A percentile compares a stretch with the other conserved stretches of the same genome.
phyloP scores from a whole-genome alignment of 148 eudicot species.

The Chenopodium album region DNA sequence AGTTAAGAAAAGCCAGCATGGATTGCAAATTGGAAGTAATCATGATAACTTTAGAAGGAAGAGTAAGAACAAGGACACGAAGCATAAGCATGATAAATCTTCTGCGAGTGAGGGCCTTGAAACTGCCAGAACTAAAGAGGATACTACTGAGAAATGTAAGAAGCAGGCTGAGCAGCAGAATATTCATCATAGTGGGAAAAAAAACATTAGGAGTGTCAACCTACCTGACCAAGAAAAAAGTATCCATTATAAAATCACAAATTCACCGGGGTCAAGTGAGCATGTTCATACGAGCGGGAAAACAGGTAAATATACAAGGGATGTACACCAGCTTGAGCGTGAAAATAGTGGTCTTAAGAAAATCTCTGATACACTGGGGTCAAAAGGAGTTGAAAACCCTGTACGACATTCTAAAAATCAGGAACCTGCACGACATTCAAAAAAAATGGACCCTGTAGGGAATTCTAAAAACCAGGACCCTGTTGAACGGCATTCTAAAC shows the following conservation, averaged over 20 bases:
- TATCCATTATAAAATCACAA: constrained; percentile 20
- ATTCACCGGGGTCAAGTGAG: constrained; percentile 26
- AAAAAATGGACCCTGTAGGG: constrained; percentile 21
- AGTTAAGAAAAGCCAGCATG: constrained; percentile 32
- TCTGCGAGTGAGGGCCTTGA: constrained; percentile 15
- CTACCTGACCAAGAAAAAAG: constrained; percentile 21
- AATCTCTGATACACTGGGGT: constrained; percentile 22
- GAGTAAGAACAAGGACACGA: constrained; percentile 31
- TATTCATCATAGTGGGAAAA: constrained; percentile 22
- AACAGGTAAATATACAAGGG: constrained; percentile 22
- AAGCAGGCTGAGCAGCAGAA: constrained; percentile 30
- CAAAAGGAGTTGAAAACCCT: constrained; percentile 20
- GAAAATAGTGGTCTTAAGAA: constrained; percentile 20
- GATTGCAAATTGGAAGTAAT: constrained; percentile 27
- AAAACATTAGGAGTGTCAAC: constrained; percentile 21
- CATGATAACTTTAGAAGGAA: constrained; percentile 34
- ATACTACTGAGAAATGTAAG: constrained; percentile 18
- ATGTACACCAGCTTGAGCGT: constrained; percentile 24
- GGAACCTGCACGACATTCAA: constrained; percentile 16
- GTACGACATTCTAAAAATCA: constrained; percentile 26
- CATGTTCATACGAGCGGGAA: constrained; percentile 21
- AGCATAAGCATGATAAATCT: constrained; percentile 26
- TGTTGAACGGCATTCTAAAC: constrained; percentile 20
- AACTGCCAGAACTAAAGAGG: constrained; percentile 29
- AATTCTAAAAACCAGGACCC: constrained; percentile 20